Percentiles rank a stretch among this genome's conserved stretches.
phyloP scores from a whole-genome alignment of 2,329 filamentous ascomycete species.

The Byssoonygena ceratinophila region DNA sequence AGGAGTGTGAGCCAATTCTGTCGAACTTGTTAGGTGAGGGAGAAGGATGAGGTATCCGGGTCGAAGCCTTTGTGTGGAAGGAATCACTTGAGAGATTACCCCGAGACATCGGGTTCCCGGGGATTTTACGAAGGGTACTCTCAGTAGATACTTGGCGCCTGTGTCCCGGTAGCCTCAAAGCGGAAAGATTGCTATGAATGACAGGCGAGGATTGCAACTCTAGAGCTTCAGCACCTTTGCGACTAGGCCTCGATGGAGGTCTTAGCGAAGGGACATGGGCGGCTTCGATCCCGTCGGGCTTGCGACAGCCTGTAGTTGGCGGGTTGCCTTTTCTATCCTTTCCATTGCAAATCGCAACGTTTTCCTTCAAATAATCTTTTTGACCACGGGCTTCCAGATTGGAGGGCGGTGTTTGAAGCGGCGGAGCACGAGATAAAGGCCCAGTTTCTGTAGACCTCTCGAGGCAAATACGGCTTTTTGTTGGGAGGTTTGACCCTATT shows the following conservation, averaged over 20 bases:
- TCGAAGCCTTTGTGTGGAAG: constrained; percentile 26
- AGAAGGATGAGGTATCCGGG: constrained; percentile 22
- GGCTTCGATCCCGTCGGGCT: constrained; percentile 14
- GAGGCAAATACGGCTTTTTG: constrained; percentile 19
- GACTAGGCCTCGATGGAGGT: constrained; percentile 52
- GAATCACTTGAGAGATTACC: constrained; percentile 32
- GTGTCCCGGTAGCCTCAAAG: constrained; percentile 40
- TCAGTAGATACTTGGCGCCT: constrained; percentile 41
- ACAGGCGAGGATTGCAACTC: constrained; percentile 45
- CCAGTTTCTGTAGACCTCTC: background rate
- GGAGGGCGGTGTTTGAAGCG: background rate
- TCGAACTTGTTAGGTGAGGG: constrained; percentile 10
- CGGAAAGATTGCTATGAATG: constrained; percentile 47
- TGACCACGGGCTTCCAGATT: background rate
- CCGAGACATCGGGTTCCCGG: constrained; percentile 24
- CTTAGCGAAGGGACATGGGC: constrained; percentile 11
- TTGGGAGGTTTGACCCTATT: constrained; percentile 25
- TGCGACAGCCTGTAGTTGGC: constrained; percentile 24
- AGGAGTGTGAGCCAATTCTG: constrained; percentile 16
- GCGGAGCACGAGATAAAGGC: background rate
- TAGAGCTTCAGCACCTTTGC: constrained; percentile 56
- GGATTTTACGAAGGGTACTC: constrained; percentile 25
- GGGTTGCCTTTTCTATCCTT: constrained; percentile 18
- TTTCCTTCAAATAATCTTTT: background rate
- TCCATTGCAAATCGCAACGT: background rate